A percentile compares a stretch with the other conserved stretches of the same genome.
Conservation (phyloP, 2,329 filamentous ascomycete genomes). For the Tolypocladium nubicola region DNA sequence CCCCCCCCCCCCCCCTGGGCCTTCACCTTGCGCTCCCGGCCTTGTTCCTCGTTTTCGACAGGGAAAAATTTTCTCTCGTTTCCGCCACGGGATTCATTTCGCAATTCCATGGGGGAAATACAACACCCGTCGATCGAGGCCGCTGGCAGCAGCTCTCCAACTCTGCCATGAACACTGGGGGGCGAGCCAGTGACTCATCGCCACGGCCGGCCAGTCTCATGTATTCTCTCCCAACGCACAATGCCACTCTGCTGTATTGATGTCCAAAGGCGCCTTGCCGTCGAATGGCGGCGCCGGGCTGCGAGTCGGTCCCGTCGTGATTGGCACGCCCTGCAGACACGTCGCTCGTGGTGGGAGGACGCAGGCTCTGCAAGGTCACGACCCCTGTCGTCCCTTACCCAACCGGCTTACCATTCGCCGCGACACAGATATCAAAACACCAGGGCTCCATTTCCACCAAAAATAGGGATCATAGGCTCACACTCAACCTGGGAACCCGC, state of each 20-base stretch:
- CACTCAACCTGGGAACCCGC: not conserved
- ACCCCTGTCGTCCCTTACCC: not conserved
- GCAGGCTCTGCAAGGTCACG: not conserved
- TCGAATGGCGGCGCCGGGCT: conserved; percentile 9
- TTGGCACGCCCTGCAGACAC: conserved; percentile 8
- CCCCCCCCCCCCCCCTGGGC: not conserved
- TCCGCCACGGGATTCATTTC: conserved; percentile 5
- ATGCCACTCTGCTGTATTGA: conserved; percentile 10
- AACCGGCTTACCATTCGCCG: not conserved
- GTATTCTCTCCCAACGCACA: conserved; percentile 10
- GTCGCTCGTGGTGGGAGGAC: conserved; percentile 1
- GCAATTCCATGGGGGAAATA: not conserved
- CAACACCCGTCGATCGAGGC: not conserved
- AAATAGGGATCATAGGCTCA: not conserved
- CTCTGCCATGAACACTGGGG: not conserved
- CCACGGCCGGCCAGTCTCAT: not conserved
- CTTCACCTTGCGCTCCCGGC: conserved; percentile 1
- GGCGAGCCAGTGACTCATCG: conserved; percentile 5
- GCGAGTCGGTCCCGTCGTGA: conserved; percentile 1
- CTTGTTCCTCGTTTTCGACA: conserved; percentile 6
- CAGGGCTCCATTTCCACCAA: not conserved
- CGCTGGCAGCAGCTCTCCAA: not conserved
- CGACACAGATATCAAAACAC: not conserved
- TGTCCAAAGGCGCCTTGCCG: conserved; percentile 11
- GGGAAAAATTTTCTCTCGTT: conserved; percentile 7